Base-by-base conservation (phyloP, 2,329 filamentous ascomycete species). In the Ophiostoma quercus region DNA sequence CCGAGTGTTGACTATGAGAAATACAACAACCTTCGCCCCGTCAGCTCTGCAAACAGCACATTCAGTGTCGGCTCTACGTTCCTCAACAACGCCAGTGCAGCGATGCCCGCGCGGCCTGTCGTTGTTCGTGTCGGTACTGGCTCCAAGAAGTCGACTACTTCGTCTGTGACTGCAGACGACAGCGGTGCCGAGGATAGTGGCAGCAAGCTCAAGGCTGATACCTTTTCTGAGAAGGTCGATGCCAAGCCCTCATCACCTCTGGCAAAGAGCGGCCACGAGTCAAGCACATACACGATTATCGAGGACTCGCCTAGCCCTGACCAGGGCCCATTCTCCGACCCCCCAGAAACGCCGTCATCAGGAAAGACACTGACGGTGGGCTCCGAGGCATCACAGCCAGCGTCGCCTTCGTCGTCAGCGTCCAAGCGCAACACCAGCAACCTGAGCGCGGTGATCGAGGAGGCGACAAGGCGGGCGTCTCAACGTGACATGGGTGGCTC, bases 41-140 rank as follows among this genome's bases (percentile, higher is more conserved):
- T 82, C 74, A 88, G 86, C 75, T 82, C 81, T 6, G 74, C 78
- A 12, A 83, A 80, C 69, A 85, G 84, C 78, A 84, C 85, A 47
- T 90, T 90, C 76, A 90, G 87, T 75, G 86, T 90, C 70, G 88
- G 88, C 22, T 88, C 88, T 25, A 89, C 88, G 1, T 90, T 90
- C 77, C 80, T 90, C 74, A 90, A 88, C 80, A 88, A 84, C 72
- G 86, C 86, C 73, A 87, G 81, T 74, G 81, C 84, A 51, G 81
- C 83, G 16, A 85, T 82, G 32, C 83, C 85, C 29, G 83, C 84
- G 34, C 83, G 83, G 67, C 85, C 87, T 29, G 85, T 88, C 75
- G 82, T 89, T 47, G 83, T 89, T 66, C 85, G 85, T 71, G 85
- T 89, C 25, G 83, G 83, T 60, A 84, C 79, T 70, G 80, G 79